Percentiles rank a stretch among this genome's conserved stretches.
Evolutionary conservation across 306 rosid genomes (phyloP).

Genomic region (Dicorynia guianensis): DNA sequence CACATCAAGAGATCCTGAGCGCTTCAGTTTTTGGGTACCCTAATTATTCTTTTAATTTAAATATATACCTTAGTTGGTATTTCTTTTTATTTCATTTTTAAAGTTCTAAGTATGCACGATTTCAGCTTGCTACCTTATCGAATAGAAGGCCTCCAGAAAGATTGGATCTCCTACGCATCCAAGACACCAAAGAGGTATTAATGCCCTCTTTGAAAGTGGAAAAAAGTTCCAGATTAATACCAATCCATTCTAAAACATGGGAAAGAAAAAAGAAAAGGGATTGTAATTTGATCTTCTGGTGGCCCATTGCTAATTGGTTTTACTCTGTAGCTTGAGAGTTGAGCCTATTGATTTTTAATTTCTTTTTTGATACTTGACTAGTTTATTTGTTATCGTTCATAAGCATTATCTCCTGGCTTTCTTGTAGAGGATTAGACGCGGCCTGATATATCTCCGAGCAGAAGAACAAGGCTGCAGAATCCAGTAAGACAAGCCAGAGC

Average conservation of each 20-base stretch:
- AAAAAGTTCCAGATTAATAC: neutral
- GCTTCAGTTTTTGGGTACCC: slow-evolving; percentile 92
- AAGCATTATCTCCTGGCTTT: neutral
- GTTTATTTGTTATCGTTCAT: neutral
- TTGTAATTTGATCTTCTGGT: slow-evolving; percentile 9
- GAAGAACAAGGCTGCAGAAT: slow-evolving; percentile 77
- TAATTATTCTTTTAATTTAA: neutral
- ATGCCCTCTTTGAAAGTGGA: slow-evolving; percentile 4
- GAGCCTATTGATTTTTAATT: too few species aligned
- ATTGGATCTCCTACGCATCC: slow-evolving; percentile 78
- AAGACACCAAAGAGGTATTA: slow-evolving; percentile 85
- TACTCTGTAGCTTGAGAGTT: neutral
- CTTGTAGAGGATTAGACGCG: slow-evolving; percentile 83
- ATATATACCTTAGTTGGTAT: slow-evolving; percentile 18
- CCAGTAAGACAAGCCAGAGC: slow-evolving; percentile 54
- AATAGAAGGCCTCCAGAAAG: slow-evolving; percentile 83
- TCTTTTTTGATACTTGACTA: neutral
- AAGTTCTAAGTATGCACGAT: slow-evolving; percentile 14
- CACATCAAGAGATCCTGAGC: slow-evolving; percentile 76
- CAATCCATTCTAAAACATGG: neutral
- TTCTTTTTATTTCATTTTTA: neutral
- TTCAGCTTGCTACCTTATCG: slow-evolving; percentile 82
- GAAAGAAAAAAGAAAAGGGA: too few species aligned
- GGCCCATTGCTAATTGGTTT: neutral
- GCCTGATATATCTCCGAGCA: slow-evolving; percentile 65